phyloP scores from a whole-genome alignment of 192 early-diverging fungal genomes.

The Backusella circina region DNA sequence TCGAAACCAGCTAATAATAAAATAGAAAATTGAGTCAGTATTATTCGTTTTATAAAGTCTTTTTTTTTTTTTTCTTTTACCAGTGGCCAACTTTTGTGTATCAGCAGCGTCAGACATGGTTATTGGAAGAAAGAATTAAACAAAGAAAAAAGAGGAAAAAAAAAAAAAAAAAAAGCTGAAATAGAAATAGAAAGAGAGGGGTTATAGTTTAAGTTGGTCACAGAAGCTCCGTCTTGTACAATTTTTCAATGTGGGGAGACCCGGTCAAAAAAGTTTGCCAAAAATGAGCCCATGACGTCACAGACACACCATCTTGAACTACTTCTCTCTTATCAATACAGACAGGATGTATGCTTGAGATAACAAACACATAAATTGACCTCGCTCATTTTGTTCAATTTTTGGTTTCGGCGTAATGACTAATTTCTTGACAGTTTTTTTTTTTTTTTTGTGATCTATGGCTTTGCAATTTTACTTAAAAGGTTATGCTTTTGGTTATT shows the following conservation, averaged over 20 bases:
- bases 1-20: constrained; percentile 53
- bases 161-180: not conserved
- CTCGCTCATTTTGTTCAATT: not conserved
- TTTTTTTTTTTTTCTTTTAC: constrained; percentile 3
- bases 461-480: not conserved
- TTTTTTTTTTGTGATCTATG: not conserved
- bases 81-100: constrained; percentile 20
- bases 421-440: not conserved
- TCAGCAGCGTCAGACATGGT: constrained; percentile 24
- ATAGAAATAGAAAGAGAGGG: not conserved
- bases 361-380: not conserved
- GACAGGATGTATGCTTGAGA: not conserved
- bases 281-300: not conserved
- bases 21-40: not conserved
- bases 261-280: not conserved
- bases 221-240: constrained; percentile 1
- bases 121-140: constrained; percentile 8
- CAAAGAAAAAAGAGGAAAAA: constrained; percentile 9
- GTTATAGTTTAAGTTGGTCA: not conserved
- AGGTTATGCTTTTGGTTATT: not conserved
- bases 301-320: not conserved
- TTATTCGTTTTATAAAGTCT: not conserved
- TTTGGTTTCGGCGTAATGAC: not conserved
- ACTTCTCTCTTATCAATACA: not conserved
- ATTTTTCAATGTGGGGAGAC: not conserved